These are phyloP conservation scores for Neoboletus brunneissimus DNA, from an alignment of 768 basidiomycete species.

Conservation along the genomic window DNA sequence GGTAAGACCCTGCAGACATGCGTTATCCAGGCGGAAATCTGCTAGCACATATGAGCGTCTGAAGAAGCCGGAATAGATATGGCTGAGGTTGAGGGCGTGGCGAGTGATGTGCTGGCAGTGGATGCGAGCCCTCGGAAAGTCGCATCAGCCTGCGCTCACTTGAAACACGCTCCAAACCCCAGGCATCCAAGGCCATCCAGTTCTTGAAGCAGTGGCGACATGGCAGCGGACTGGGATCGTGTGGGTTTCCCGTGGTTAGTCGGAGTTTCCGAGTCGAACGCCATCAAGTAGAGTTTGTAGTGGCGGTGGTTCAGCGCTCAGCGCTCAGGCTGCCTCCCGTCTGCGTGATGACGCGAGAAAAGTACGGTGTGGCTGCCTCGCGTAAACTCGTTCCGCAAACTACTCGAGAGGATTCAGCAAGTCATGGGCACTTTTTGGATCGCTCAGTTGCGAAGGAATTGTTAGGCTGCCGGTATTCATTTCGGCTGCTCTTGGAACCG, in stretches of 20 bases:
- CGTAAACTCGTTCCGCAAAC: neutral
- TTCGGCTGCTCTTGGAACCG: neutral
- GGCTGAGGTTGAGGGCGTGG: conserved; percentile 7
- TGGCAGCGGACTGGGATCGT: neutral
- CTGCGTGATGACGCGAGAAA: neutral
- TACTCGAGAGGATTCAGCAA: neutral
- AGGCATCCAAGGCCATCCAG: neutral
- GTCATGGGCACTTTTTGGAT: neutral
- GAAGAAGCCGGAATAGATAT: neutral
- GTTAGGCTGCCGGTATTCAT: too few species aligned
- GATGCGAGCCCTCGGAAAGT: neutral
- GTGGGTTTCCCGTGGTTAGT: neutral
- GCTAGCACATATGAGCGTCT: conserved; percentile 1
- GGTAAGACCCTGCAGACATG: conserved; percentile 17
- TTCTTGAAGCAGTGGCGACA: neutral
- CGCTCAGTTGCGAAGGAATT: neutral
- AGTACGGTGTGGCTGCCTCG: neutral
- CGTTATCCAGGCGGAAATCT: neutral
- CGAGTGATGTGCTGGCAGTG: neutral
- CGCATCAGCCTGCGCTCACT: neutral
- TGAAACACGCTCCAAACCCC: neutral
- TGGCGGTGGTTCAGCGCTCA: too few species aligned
- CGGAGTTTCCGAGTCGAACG: neutral
- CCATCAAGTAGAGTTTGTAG: neutral
- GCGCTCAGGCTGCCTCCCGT: too few species aligned